Percentiles rank a stretch among this genome's conserved stretches.
phyloP scores from a whole-genome alignment of 2,329 filamentous ascomycete genomes.

The Metarhizium anisopliae region DNA sequence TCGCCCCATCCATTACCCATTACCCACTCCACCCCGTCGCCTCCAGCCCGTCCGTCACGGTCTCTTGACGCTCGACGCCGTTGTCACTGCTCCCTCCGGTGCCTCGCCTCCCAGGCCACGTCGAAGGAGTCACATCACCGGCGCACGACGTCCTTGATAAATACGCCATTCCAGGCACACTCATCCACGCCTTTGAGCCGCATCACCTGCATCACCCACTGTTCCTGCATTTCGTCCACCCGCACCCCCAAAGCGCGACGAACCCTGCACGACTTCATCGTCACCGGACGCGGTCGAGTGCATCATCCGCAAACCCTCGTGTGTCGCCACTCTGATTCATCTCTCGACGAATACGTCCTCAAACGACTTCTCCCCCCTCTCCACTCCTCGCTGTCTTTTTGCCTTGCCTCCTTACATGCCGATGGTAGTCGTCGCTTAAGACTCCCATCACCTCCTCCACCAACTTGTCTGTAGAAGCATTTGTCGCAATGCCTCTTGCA shows the following conservation, averaged over 20 bases:
- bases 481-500: conserved; percentile 51
- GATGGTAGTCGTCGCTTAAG: conserved; percentile 27
- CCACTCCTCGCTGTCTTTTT: background rate
- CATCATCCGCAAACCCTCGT: conserved; percentile 2
- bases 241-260: background rate
- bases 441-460: conserved; percentile 16
- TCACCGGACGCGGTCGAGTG: conserved; percentile 1
- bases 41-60: conserved; percentile 2
- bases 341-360: background rate
- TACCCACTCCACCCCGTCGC: background rate
- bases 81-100: background rate
- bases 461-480: conserved; percentile 20
- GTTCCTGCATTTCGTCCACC: conserved; percentile 21
- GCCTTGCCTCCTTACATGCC: conserved; percentile 8
- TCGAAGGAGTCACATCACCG: conserved; percentile 24
- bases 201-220: conserved; percentile 8
- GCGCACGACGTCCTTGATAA: conserved; percentile 17
- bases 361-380: background rate
- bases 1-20: background rate
- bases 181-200: conserved; percentile 3
- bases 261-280: conserved; percentile 3
- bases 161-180: conserved; percentile 13
- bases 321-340: background rate
- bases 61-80: background rate
- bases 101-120: conserved; percentile 25